Evolutionary conservation across 495 filamentous ascomycete genomes (phyloP), one percentile per base, ranked within the genome.

Genomic region (Trichoderma asperelloides): DNA sequence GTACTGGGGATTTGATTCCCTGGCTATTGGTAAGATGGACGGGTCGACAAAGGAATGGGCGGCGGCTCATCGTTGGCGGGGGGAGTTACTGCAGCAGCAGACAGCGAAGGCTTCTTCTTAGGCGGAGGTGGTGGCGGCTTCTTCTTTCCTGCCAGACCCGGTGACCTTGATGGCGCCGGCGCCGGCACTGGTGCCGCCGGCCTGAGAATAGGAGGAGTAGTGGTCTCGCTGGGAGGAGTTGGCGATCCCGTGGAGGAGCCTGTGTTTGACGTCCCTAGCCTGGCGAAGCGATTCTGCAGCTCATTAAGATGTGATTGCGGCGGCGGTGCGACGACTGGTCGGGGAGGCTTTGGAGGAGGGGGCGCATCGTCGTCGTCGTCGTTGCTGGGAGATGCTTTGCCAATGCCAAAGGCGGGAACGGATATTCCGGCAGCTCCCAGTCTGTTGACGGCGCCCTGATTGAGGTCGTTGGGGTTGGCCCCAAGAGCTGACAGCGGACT

Each of bases 371-470:
- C 63, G 39, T 65, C 15, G 67, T 69, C 21, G 67, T 63, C 25
- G 68, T 65, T 8, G 75, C 63, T 21, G 68, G 68, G 11, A 47
- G 30, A 51, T 64, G 74, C 68, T 28, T 72, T 62, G 66, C 87
- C 87, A 68, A 96, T 96, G 18, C 89, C 89, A 51, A 97, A 80
- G 0, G 84, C 90, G 1, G 94, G 91, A 2, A 97, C 92, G 0
- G 88, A 91, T 55, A 97, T 82, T 3, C 94, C 94, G 7, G 93
- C 88, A 65, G 86, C 84, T 21, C 88, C 84, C 8, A 98, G 81
- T 27, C 92, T 83, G 43, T 78, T 80, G 41, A 90, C 72, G 21
- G 92, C 85, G 3, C 80, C 84, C 71, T 91, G 88, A 67, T 94
- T 93, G 28, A 94, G 71, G 51, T 74, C 82, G 74, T 67, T 64